phyloP scores from a whole-genome alignment of 495 filamentous ascomycete genomes.

The Poronia punctata region DNA sequence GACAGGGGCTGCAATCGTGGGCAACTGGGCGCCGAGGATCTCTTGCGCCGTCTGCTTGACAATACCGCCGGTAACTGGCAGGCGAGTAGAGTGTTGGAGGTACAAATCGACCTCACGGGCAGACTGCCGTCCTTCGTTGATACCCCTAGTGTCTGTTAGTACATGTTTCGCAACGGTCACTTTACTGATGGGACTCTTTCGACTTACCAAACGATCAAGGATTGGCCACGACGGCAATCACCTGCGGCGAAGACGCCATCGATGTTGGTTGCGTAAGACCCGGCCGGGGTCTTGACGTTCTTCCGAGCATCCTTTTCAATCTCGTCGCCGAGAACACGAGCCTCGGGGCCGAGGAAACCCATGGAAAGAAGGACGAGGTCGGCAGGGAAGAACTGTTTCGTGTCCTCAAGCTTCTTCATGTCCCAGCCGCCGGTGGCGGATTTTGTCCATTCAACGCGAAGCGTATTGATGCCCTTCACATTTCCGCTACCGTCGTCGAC shows the following conservation, averaged over 20 bases:
- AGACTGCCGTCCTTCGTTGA: constrained; percentile 94
- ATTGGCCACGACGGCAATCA: constrained; percentile 94
- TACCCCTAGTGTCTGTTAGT: constrained; percentile 62
- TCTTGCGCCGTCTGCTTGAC: constrained; percentile 74
- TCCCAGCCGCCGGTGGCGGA: constrained; percentile 89
- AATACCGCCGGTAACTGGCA: constrained; percentile 94
- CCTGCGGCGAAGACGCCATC: constrained; percentile 91
- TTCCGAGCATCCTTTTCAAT: constrained; percentile 91
- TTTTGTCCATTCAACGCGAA: constrained; percentile 96
- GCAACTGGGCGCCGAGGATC: constrained; percentile 37
- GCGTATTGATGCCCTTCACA: constrained; percentile 95
- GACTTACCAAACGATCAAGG: constrained; percentile 92
- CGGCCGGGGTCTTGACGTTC: constrained; percentile 94
- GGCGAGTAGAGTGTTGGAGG: constrained; percentile 70
- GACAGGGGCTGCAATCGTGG: too few relatives aligned
- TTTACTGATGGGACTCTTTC: not conserved
- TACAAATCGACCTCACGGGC: constrained; percentile 91
- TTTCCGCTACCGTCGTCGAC: constrained; percentile 83
- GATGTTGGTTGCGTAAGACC: constrained; percentile 82
- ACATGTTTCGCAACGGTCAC: not conserved
- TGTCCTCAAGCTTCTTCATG: constrained; percentile 96
- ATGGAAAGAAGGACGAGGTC: constrained; percentile 95
- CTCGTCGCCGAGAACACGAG: constrained; percentile 73
- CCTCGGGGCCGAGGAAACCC: constrained; percentile 97
- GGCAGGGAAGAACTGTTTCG: constrained; percentile 94